Evolutionary conservation across 2,329 filamentous ascomycete species (phyloP).

Genomic region (Colletotrichum orbiculare): DNA sequence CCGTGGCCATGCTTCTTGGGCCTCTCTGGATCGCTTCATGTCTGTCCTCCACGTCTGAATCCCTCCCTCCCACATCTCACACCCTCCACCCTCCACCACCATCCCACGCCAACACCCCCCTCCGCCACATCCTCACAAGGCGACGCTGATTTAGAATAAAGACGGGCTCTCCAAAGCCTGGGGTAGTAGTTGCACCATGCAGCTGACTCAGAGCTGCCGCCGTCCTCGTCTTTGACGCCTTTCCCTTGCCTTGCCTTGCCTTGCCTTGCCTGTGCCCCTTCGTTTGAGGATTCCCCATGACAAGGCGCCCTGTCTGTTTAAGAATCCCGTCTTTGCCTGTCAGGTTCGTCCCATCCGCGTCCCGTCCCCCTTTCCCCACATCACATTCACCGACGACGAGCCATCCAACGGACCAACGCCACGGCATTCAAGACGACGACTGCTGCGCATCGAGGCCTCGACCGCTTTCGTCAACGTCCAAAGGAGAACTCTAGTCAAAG

Average conservation of each 20-base stretch:
- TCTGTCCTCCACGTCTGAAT: no score
- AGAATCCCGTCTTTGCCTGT: slow-evolving; percentile 14
- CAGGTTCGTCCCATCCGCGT: slow-evolving; percentile 25
- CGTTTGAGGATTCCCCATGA: neutral
- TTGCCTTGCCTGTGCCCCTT: neutral
- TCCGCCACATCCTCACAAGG: no score
- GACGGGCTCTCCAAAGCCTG: neutral
- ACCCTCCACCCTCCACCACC: neutral
- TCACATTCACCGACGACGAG: slow-evolving; percentile 2
- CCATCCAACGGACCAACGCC: slow-evolving; percentile 8
- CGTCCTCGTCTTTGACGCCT: neutral
- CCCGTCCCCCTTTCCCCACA: slow-evolving; percentile 19
- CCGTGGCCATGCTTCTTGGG: neutral
- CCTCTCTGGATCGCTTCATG: neutral
- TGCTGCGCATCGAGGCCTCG: neutral
- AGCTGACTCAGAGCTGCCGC: neutral
- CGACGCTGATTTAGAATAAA: no score
- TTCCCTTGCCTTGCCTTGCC: neutral
- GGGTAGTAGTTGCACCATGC: neutral
- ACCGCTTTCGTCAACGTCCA: slow-evolving; percentile 12
- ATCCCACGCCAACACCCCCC: neutral
- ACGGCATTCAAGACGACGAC: neutral
- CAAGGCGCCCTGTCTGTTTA: slow-evolving; percentile 24
- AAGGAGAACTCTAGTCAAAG: neutral
- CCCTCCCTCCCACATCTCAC: neutral